Conservation (phyloP, 129 eudicot genomes). For the Ambrosia artemisiifolia region DNA sequence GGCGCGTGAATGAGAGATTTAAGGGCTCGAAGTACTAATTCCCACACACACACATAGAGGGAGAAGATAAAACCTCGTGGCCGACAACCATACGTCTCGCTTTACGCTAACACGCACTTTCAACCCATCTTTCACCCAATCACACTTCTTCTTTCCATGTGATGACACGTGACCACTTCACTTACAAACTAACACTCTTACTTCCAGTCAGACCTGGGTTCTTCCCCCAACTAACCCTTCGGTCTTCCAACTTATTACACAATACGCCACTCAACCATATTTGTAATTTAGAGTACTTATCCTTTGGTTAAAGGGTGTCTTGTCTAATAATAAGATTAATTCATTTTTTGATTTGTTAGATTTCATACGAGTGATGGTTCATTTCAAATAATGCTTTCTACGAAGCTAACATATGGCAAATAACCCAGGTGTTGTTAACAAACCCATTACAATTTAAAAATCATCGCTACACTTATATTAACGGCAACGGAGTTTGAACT, state of each 20-base stretch:
- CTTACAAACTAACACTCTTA: background rate
- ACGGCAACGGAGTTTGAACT: too few relatives aligned
- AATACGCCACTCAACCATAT: background rate
- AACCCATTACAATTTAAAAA: too few relatives aligned
- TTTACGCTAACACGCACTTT: constrained; percentile 43
- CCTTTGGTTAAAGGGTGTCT: too few relatives aligned
- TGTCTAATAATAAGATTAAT: too few relatives aligned
- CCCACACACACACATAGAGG: constrained; percentile 13
- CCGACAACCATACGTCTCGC: constrained; percentile 34
- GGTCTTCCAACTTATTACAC: background rate
- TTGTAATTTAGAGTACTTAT: too few relatives aligned
- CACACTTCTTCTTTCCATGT: constrained; percentile 23
- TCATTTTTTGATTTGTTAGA: too few relatives aligned
- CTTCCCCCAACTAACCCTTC: background rate
- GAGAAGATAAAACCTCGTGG: constrained; percentile 46
- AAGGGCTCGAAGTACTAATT: constrained; percentile 37
- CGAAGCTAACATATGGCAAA: too few relatives aligned
- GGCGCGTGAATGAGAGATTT: background rate
- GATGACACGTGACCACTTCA: constrained; percentile 29
- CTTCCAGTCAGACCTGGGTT: constrained; percentile 10
- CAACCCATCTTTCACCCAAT: constrained; percentile 25
- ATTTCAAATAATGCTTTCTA: too few relatives aligned
- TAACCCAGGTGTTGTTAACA: too few relatives aligned
- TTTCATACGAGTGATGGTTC: too few relatives aligned
- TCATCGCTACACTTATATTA: too few relatives aligned